A percentile compares a stretch with the other conserved stretches of the same genome.
Evolutionary conservation across 805 yeast genomes (phyloP).

Genomic region (Suhomyces tanzawaensis): DNA sequence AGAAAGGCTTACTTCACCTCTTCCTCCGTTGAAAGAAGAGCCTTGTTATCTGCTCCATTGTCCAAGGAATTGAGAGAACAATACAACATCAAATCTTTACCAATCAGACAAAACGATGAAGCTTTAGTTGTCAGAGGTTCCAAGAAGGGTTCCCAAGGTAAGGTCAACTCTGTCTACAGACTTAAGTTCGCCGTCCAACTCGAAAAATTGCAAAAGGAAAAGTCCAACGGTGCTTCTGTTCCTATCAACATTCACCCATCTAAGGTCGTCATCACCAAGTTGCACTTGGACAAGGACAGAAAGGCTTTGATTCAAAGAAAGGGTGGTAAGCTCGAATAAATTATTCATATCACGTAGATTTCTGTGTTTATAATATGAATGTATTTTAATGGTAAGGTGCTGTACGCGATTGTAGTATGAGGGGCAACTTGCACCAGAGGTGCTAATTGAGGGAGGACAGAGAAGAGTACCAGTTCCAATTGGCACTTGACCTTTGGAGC

Average conservation of each 20-base stretch:
- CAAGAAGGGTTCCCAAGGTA: constrained; percentile 99
- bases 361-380: constrained; percentile 11
- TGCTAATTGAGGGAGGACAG: no score
- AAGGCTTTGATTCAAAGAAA: constrained; percentile 95
- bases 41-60: constrained; percentile 94
- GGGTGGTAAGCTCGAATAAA: constrained; percentile 95
- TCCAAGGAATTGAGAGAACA: constrained; percentile 98
- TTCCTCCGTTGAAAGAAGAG: constrained; percentile 94
- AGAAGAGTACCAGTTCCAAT: no score
- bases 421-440: no score
- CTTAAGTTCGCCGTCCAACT: constrained; percentile 94
- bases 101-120: constrained; percentile 97
- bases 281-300: constrained; percentile 98
- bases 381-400: constrained; percentile 11
- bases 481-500: no score
- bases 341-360: constrained; percentile 15
- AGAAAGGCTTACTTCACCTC: constrained; percentile 99
- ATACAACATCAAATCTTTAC: constrained; percentile 93
- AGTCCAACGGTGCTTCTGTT: constrained; percentile 95
- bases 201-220: constrained; percentile 96
- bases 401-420: no score
- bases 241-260: constrained; percentile 98
- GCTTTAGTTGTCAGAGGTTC: constrained; percentile 97
- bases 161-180: constrained; percentile 97
- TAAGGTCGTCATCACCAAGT: constrained; percentile 97